A percentile compares a stretch with the other conserved stretches of the same genome.
Conservation (phyloP, 208 protist genomes). For the Hexamita inflata region DNA sequence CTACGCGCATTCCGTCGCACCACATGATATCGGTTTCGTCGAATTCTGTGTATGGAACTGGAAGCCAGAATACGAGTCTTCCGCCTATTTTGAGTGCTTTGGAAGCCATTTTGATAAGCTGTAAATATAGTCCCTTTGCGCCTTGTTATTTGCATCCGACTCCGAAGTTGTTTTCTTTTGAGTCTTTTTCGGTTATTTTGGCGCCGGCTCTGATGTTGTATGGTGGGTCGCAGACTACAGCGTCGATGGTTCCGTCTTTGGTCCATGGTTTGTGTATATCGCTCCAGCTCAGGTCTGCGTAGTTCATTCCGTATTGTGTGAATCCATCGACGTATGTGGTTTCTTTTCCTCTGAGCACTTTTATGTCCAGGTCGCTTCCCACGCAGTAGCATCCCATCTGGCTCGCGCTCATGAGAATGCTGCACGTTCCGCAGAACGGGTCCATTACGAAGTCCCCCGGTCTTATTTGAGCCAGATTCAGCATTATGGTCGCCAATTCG, state of each 20-base stretch:
- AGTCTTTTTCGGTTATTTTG: not conserved
- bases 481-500: conserved; percentile 37
- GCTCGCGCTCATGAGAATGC: conserved; percentile 22
- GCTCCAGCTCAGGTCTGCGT: not conserved
- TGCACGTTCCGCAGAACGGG: conserved; percentile 39
- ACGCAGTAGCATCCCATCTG: conserved; percentile 27
- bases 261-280: not conserved
- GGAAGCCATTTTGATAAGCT: too few relatives aligned
- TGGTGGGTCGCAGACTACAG: conserved; percentile 43
- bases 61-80: too few relatives aligned
- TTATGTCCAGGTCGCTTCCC: conserved; percentile 36
- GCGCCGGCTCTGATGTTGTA: conserved; percentile 38
- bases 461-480: conserved; percentile 20
- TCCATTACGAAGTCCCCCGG: conserved; percentile 34
- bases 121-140: too few relatives aligned
- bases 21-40: too few relatives aligned
- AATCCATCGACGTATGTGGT: conserved; percentile 18
- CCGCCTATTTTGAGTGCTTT: too few relatives aligned
- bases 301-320: conserved; percentile 13
- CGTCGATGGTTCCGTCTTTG: conserved; percentile 21
- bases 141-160: too few relatives aligned
- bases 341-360: not conserved
- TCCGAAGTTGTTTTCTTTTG: too few relatives aligned
- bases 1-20: too few relatives aligned
- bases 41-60: too few relatives aligned